Conservation (phyloP, 2,329 filamentous ascomycete genomes). For the Colletotrichum endophyticum region DNA sequence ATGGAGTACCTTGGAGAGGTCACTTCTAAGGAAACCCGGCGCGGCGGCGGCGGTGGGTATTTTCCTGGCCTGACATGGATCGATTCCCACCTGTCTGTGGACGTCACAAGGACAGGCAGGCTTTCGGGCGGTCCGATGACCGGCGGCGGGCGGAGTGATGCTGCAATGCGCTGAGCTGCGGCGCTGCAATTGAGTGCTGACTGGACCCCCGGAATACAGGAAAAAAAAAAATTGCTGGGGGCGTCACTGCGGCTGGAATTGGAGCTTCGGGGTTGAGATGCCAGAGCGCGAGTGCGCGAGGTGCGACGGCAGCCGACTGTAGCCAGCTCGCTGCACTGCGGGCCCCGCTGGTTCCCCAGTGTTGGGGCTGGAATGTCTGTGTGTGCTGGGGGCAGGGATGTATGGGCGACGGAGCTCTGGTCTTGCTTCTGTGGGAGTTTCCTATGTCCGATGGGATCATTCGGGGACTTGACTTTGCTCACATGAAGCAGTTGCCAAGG, state of each 20-base stretch:
- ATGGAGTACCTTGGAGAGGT: constrained; percentile 5
- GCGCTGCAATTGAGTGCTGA: background rate
- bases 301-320: constrained; percentile 7
- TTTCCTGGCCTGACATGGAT: constrained; percentile 17
- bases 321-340: background rate
- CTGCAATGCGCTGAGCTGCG: background rate
- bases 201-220: background rate
- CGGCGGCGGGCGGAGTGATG: background rate
- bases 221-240: background rate
- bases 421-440: background rate
- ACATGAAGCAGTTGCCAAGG: background rate
- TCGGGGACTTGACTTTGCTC: background rate
- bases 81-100: constrained; percentile 2
- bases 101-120: background rate
- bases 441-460: background rate
- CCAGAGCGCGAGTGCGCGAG: constrained; percentile 58
- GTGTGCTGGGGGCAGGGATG: background rate
- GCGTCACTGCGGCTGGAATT: background rate
- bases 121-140: constrained; percentile 16
- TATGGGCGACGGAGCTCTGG: background rate
- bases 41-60: background rate
- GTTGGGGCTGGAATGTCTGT: background rate
- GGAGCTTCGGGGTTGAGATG: constrained; percentile 65
- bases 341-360: constrained; percentile 4
- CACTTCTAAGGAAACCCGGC: background rate